Conservation (phyloP, 805 yeast species). For the Metschnikowia baotianmanensis region DNA sequence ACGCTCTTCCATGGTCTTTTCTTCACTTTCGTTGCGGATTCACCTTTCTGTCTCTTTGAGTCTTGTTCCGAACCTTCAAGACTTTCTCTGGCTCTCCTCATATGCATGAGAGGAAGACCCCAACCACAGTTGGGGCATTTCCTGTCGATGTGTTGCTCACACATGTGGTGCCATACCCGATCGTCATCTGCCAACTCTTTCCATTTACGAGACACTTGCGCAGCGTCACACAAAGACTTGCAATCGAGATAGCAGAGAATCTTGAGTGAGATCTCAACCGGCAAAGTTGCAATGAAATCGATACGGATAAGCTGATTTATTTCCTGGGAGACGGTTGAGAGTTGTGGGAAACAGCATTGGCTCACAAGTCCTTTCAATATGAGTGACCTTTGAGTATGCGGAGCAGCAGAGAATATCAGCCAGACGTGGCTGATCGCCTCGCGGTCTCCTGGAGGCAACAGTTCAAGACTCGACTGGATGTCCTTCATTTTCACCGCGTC, state of each 20-base stretch:
- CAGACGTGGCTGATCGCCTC: constrained; percentile 79
- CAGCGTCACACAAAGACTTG: constrained; percentile 88
- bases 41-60: constrained; percentile 12
- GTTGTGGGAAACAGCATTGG: constrained; percentile 93
- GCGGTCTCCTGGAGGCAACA: constrained; percentile 66
- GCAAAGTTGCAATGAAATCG: constrained; percentile 83
- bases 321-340: constrained; percentile 80
- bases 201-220: constrained; percentile 90
- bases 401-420: constrained; percentile 78
- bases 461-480: constrained; percentile 56
- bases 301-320: constrained; percentile 77
- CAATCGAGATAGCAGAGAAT: constrained; percentile 89
- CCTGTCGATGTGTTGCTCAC: constrained; percentile 96
- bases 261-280: constrained; percentile 80
- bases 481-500: constrained; percentile 63
- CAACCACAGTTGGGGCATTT: constrained; percentile 98
- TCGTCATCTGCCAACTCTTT: constrained; percentile 90
- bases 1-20: constrained; percentile 93
- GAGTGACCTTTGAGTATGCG: constrained; percentile 61
- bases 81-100: constrained; percentile 65
- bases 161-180: constrained; percentile 96
- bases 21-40: constrained; percentile 14
- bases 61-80: constrained; percentile 10
- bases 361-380: constrained; percentile 80
- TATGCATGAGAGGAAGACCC: constrained; percentile 95